phyloP scores from a whole-genome alignment of 768 basidiomycete species.

The Rhodotorula babjevae region DNA sequence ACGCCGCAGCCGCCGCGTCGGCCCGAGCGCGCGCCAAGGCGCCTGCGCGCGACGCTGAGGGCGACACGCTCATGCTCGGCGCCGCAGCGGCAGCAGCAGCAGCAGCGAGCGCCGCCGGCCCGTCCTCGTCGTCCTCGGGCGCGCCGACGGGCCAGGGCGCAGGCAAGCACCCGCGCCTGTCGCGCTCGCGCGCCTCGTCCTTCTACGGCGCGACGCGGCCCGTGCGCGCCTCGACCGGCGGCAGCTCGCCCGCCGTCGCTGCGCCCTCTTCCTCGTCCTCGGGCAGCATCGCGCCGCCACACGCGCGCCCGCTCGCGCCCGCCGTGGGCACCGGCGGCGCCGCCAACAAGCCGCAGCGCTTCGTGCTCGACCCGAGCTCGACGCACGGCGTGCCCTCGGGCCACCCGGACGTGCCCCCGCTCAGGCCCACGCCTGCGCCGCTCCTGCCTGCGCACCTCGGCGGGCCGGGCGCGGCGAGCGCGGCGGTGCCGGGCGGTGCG shows the following conservation, averaged over 20 bases:
- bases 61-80: conserved; percentile 4
- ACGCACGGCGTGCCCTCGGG: conserved; percentile 30
- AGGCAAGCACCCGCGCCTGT: conserved; percentile 30
- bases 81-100: neutral
- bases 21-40: neutral
- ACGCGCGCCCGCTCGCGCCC: too few relatives aligned
- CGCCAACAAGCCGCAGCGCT: neutral
- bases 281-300: too few relatives aligned
- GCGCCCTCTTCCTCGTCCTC: neutral
- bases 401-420: conserved; percentile 41
- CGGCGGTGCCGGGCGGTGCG: too few relatives aligned
- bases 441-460: neutral
- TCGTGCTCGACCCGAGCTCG: conserved; percentile 33
- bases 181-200: conserved; percentile 14
- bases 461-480: neutral
- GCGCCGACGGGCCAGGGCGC: neutral
- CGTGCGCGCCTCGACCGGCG: neutral
- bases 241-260: neutral
- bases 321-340: too few relatives aligned
- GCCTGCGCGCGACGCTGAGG: neutral
- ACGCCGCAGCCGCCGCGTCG: neutral
- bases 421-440: conserved; percentile 33
- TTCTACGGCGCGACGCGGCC: conserved; percentile 26
- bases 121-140: too few relatives aligned
- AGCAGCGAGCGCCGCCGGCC: neutral